Base-by-base conservation (phyloP, 2,329 filamentous ascomycete species). In the Epichloe bromicola region DNA sequence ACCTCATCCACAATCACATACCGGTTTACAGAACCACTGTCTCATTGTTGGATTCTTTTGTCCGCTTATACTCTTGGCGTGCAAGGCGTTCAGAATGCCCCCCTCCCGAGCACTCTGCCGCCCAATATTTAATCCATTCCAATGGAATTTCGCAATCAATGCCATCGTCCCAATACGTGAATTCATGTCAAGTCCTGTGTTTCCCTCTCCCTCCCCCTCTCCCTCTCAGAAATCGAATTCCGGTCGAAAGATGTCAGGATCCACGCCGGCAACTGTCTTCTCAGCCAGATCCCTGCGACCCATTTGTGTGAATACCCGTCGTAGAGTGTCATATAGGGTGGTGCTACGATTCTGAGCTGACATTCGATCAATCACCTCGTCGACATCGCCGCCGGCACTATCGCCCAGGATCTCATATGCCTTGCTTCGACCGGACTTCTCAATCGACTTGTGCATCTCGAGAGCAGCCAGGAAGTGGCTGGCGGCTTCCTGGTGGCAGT, bases 241-340 rank as follows among this genome's bases (percentile, higher is more conserved):
- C 52, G 82, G 81, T 61, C 89, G 80, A 74, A 98, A 95, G 39
- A 82, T 74, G 62, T 93, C 88, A 26, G 95, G 83, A 70, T 97
- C 88, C 72, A 98, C 91, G 26, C 90, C 91, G 1, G 83, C 80
- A 12, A 90, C 83, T 5, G 96, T 93, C 71, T 83, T 79, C 65
- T 97, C 90, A 3, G 86, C 85, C 63, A 98, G 66, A 68, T 98
- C 93, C 51, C 88, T 74, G 52, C 93, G 74, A 2, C 86, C 86
- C 93, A 98, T 97, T 71, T 95, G 88, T 10, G 83, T 90, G 68
- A 98, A 97, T n/a, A 97, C 93, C 54, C 94, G 76, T 55, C 91
- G 74, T 55, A 98, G 72, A 12, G 94, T 98, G 67, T 98, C 94
- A 67, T 95, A 95, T 53, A 98, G 72, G 61, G 96, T 98, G 47